Evolutionary conservation across 371 early-diverging fungal genomes (phyloP).

Genomic region (Rhizopus stolonifer): DNA sequence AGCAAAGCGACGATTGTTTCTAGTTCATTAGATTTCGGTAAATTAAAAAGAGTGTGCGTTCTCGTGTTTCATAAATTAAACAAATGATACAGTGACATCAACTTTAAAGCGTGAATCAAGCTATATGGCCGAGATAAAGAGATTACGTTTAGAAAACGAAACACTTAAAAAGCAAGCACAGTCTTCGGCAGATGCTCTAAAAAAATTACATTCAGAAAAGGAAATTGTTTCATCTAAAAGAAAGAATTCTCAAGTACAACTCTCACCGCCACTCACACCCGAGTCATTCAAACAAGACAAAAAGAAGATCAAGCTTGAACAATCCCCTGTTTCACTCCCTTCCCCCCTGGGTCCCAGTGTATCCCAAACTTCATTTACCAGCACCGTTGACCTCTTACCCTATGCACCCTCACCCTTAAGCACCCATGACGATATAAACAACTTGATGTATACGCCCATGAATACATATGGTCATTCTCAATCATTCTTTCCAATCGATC

Average conservation of each 20-base stretch:
- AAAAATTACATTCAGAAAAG: neutral
- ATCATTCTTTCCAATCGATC: neutral
- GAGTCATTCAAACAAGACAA: neutral
- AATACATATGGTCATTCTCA: neutral
- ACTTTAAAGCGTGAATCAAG: slow-evolving; percentile 22
- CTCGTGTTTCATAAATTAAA: neutral
- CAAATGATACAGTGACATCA: slow-evolving; percentile 9
- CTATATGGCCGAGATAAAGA: slow-evolving; percentile 21
- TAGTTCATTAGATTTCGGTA: slow-evolving; percentile 64
- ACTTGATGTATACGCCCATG: neutral
- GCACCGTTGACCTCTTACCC: neutral
- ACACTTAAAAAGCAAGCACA: slow-evolving; percentile 24
- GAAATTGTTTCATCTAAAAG: neutral
- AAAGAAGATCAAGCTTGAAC: neutral
- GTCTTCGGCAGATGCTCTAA: neutral
- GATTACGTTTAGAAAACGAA: slow-evolving; percentile 27
- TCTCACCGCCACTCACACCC: neutral
- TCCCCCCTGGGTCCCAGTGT: neutral
- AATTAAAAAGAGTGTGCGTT: neutral
- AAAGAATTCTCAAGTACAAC: neutral
- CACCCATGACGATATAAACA: neutral
- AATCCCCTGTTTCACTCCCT: neutral
- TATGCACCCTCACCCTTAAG: neutral
- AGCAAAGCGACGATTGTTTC: slow-evolving; percentile 77
- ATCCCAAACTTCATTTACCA: neutral